Percentiles rank a stretch among this genome's conserved stretches.
phyloP scores from a whole-genome alignment of 495 filamentous ascomycete genomes.

The Astrothelium subdiscretum region DNA sequence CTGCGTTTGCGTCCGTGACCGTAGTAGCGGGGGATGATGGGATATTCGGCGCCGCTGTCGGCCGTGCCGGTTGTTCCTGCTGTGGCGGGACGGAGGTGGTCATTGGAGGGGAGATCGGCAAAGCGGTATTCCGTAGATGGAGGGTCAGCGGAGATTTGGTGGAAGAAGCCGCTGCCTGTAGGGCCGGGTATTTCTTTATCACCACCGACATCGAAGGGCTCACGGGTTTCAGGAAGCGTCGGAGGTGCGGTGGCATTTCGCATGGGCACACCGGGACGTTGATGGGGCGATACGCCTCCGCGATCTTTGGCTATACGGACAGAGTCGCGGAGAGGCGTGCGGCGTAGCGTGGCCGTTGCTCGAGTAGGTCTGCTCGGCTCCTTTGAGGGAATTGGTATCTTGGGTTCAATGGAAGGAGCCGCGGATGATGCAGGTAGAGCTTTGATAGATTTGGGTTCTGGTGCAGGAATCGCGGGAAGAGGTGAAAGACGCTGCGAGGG shows the following conservation, averaged over 20 bases:
- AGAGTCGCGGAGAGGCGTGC: constrained; percentile 72
- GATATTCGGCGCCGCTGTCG: constrained; percentile 62
- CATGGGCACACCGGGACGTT: constrained; percentile 11
- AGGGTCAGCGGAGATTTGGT: background rate
- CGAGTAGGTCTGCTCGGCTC: constrained; percentile 23
- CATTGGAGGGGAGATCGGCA: background rate
- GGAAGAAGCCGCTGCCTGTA: background rate
- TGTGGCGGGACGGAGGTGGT: background rate
- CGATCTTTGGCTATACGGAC: constrained; percentile 81
- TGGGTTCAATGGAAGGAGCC: constrained; percentile 22
- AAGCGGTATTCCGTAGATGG: background rate
- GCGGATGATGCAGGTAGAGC: constrained; percentile 11
- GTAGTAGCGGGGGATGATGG: constrained; percentile 66
- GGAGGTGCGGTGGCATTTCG: constrained; percentile 8
- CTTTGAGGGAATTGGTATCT: constrained; percentile 40
- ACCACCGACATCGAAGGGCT: background rate
- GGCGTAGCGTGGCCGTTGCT: constrained; percentile 35
- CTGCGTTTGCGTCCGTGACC: constrained; percentile 70
- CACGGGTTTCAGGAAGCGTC: background rate
- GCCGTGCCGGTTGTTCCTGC: constrained; percentile 10
- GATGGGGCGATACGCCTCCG: constrained; percentile 34
- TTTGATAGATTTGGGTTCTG: background rate
- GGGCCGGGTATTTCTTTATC: background rate
- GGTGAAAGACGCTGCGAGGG: constrained; percentile 42
- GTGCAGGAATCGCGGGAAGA: constrained; percentile 14